These are phyloP conservation scores for Sporobolomyces phaffii DNA, from an alignment of 768 basidiomycete species.

Conservation along the genomic window DNA sequence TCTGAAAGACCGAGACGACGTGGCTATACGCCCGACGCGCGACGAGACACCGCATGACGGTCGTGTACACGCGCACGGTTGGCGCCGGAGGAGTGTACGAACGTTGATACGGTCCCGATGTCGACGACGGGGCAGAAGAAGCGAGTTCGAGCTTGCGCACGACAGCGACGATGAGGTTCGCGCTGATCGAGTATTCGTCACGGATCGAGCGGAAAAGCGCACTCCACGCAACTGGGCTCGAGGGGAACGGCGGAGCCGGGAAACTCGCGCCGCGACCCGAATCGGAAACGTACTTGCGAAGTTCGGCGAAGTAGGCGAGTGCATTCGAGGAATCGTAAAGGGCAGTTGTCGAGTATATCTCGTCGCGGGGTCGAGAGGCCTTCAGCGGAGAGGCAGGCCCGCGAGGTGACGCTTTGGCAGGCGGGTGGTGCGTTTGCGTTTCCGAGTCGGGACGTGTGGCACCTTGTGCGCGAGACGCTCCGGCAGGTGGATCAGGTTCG, in stretches of 20 bases:
- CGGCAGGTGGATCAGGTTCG: no score
- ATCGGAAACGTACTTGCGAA: background rate
- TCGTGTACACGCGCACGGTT: slow-evolving; percentile 13
- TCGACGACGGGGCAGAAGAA: background rate
- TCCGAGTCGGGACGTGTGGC: no score
- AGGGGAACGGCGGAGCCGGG: slow-evolving; percentile 11
- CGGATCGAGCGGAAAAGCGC: slow-evolving; percentile 11
- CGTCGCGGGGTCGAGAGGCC: slow-evolving; percentile 33
- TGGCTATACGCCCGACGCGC: background rate
- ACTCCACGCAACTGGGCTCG: slow-evolving; percentile 16
- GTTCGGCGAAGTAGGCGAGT: slow-evolving; percentile 12
- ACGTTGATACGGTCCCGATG: no score
- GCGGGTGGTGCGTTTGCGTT: no score
- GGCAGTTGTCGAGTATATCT: slow-evolving; percentile 43
- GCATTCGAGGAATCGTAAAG: background rate
- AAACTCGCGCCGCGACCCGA: background rate
- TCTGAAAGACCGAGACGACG: slow-evolving; percentile 1
- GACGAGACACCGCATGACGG: slow-evolving; percentile 25
- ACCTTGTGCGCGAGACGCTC: no score
- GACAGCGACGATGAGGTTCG: background rate
- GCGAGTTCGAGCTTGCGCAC: background rate
- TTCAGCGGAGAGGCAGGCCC: no score
- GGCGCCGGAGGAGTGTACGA: slow-evolving; percentile 10
- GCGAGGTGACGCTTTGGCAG: no score
- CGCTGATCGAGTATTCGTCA: background rate